Evolutionary conservation across 495 filamentous ascomycete species (phyloP), one percentile per base, ranked within the genome.

Genomic region (Aspergillus sparsus): DNA sequence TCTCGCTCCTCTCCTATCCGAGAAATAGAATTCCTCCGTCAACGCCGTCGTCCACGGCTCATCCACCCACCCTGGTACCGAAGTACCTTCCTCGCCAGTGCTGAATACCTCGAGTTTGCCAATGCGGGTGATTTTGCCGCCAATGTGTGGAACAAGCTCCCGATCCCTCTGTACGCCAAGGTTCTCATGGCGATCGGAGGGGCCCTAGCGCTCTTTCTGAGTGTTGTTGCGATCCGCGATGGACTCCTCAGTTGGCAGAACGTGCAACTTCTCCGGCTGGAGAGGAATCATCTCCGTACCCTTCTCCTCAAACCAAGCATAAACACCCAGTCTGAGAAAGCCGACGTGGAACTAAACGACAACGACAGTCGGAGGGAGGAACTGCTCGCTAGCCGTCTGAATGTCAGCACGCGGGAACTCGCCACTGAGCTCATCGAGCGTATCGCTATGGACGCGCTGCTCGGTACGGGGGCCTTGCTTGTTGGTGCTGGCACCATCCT

Each of bases 81-180:
- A 8, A 83, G 82, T 65, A 79, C 69, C 53, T 64, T 83, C 2
- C 71, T 81, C 9, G 69, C 71, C 1, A 70, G 76, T 41, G 74
- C 79, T 1, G 80, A 77, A 7, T 79, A 74, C 55, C 69, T 83
- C 18, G 80, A 83, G 56, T 70, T 82, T n/a, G 77, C 77, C 33
- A 83, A 83, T 53, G 79, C 77, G 0, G 78, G 74, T 1, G 80
- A 83, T 60, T 81, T 83, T 45, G 76, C 80, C 1, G 79, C 80
- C 12, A 83, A 83, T 47, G 76, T 80, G 3, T 83, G 77, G 78
- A 83, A 82, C 42, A 53, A 73, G 39, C 67, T 71, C 13, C 80
- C 79, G 0, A 67, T 79, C 2, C 78, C 80, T 3, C 64, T 49
- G 2, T 75, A 74, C 44, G 78, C 76, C 6, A 68, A 72, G 2